These are phyloP conservation scores for Pleurozium schreberi DNA, from an alignment of 225 moss, liverwort and hornwort genomes.

Conservation along the genomic window DNA sequence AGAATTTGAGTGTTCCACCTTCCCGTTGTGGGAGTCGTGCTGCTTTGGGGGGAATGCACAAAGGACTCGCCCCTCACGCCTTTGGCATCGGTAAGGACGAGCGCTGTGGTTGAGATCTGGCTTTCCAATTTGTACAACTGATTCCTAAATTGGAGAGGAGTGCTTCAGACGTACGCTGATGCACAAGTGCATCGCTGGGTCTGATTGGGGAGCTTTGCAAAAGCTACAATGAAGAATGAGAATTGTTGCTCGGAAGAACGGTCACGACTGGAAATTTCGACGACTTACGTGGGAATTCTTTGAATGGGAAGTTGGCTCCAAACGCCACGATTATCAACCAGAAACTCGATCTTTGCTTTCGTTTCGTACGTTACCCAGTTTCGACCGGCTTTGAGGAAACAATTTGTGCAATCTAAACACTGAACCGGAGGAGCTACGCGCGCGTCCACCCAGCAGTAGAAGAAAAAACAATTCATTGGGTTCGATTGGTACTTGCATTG, in stretches of 20 bases:
- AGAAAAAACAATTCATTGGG: neutral
- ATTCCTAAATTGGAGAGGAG: neutral
- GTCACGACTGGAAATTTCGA: no score
- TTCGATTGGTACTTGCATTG: neutral
- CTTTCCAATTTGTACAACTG: neutral
- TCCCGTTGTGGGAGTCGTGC: neutral
- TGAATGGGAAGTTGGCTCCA: no score
- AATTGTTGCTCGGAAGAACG: no score
- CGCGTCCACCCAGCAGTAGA: neutral
- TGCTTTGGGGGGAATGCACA: neutral
- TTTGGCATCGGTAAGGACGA: neutral
- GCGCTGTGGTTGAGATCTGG: neutral
- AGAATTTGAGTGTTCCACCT: neutral
- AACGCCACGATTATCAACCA: no score
- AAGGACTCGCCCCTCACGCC: no score
- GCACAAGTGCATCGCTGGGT: neutral
- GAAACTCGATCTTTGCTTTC: no score
- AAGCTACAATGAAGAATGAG: no score
- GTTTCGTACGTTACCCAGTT: no score
- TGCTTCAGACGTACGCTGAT: no score
- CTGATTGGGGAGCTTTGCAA: no score
- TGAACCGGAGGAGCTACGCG: neutral
- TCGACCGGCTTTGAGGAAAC: neutral
- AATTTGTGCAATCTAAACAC: neutral
- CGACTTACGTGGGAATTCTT: no score